Conservation (phyloP, 495 filamentous ascomycete genomes). For the Hypoxylon subgilvum region DNA sequence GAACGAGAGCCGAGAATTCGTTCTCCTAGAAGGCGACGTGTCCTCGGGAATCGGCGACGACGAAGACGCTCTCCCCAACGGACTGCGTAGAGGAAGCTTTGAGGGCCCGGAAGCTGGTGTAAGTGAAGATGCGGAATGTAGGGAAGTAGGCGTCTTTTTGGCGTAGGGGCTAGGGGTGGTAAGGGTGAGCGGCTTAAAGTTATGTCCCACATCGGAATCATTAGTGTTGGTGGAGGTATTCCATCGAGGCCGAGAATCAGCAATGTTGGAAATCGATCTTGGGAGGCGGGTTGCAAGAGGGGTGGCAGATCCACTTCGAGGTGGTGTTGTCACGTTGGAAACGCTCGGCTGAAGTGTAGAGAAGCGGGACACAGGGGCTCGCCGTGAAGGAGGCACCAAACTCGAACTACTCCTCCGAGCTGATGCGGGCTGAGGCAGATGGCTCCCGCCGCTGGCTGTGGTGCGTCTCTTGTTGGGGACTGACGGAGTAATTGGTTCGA, state of each 20-base stretch:
- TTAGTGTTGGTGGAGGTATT: slow-evolving; percentile 74
- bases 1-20: slow-evolving; percentile 52
- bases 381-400: slow-evolving; percentile 40
- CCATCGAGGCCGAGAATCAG: slow-evolving; percentile 77
- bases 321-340: slow-evolving; percentile 48
- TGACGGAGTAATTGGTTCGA: slow-evolving; percentile 53
- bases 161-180: slow-evolving; percentile 69
- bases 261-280: slow-evolving; percentile 53
- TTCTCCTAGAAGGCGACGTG: slow-evolving; percentile 45
- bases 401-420: slow-evolving; percentile 39
- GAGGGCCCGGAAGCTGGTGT: slow-evolving; percentile 48
- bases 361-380: slow-evolving; percentile 38
- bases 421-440: slow-evolving; percentile 51
- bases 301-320: slow-evolving; percentile 58
- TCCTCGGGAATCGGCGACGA: slow-evolving; percentile 51
- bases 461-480: slow-evolving; percentile 51
- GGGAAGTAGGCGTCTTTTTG: slow-evolving; percentile 48
- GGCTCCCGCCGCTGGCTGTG: slow-evolving; percentile 45
- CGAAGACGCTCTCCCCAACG: slow-evolving; percentile 49
- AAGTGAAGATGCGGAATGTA: slow-evolving; percentile 47
- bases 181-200: slow-evolving; percentile 67
- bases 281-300: slow-evolving; percentile 60
- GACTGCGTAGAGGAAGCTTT: slow-evolving; percentile 55
- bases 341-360: slow-evolving; percentile 47
- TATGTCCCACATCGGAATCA: slow-evolving; percentile 70